phyloP scores from a whole-genome alignment of 2,329 filamentous ascomycete species.

The Salinomyces thailandicus region DNA sequence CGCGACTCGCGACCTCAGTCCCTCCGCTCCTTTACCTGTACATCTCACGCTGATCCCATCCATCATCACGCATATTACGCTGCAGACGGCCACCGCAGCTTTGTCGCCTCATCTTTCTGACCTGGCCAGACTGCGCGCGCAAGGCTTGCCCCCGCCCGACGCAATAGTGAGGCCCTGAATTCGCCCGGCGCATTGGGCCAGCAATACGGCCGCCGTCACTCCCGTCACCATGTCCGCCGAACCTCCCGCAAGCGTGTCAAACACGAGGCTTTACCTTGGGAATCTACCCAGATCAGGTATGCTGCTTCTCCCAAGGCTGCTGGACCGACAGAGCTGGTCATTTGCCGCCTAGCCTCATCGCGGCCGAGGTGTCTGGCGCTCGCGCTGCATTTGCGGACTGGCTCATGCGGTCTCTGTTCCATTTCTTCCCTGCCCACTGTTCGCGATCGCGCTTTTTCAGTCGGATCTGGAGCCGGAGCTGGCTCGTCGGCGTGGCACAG shows the following conservation, averaged over 20 bases:
- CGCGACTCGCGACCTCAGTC: neutral
- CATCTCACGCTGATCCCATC: neutral
- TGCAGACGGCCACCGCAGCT: slow-evolving; percentile 1
- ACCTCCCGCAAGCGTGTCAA: slow-evolving; percentile 50
- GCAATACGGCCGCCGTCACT: neutral
- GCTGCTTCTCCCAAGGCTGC: slow-evolving; percentile 29
- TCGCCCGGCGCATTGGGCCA: too few relatives aligned
- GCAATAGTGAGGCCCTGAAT: neutral
- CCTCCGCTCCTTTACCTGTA: too few relatives aligned
- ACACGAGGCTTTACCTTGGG: slow-evolving; percentile 80
- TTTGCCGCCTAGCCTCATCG: slow-evolving; percentile 7
- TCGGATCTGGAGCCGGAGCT: slow-evolving; percentile 21
- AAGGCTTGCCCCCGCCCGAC: neutral
- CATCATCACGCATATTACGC: neutral
- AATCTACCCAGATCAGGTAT: slow-evolving; percentile 65
- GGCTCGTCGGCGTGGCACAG: slow-evolving; percentile 8
- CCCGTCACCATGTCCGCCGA: neutral
- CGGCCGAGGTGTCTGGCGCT: slow-evolving; percentile 6
- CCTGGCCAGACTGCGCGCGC: slow-evolving; percentile 1
- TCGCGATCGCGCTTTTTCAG: slow-evolving; percentile 5
- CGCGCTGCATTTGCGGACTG: slow-evolving; percentile 13
- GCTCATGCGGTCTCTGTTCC: slow-evolving; percentile 9
- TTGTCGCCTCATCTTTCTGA: slow-evolving; percentile 3
- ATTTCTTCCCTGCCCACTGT: slow-evolving; percentile 6
- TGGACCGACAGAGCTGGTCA: slow-evolving; percentile 16